Percentiles rank a stretch among this genome's conserved stretches.
Evolutionary conservation across 768 basidiomycete genomes (phyloP).

Genomic region (Leccinum olivaceopallidum): DNA sequence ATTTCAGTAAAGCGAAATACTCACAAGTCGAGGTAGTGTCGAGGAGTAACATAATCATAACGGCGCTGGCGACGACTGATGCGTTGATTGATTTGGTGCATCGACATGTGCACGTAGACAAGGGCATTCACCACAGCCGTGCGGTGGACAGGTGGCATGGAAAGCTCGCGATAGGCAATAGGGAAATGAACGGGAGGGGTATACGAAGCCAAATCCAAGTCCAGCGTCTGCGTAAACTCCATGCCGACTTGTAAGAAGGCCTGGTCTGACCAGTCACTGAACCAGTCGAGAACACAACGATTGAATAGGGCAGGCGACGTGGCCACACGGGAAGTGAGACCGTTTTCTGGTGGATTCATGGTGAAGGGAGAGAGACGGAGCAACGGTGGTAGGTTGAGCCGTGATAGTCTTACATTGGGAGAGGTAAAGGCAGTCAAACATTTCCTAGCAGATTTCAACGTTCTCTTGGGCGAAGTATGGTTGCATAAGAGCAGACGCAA

Average conservation of each 20-base stretch:
- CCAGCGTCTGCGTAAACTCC: slow-evolving; percentile 85
- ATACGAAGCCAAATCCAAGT: slow-evolving; percentile 66
- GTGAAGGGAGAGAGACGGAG: slow-evolving; percentile 55
- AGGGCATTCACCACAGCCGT: slow-evolving; percentile 91
- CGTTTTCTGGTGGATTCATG: slow-evolving; percentile 98
- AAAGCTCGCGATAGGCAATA: slow-evolving; percentile 79
- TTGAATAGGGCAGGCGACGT: slow-evolving; percentile 99
- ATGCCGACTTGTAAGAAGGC: slow-evolving; percentile 97
- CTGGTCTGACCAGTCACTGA: slow-evolving; percentile 99
- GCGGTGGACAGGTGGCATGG: slow-evolving; percentile 87
- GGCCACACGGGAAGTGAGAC: slow-evolving; percentile 91
- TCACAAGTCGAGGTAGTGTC: slow-evolving; percentile 98
- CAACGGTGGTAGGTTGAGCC: too few relatives aligned
- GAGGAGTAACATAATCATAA: slow-evolving; percentile 94
- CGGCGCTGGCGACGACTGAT: slow-evolving; percentile 93
- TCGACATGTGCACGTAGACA: slow-evolving; percentile 86
- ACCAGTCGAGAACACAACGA: slow-evolving; percentile 99
- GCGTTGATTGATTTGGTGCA: slow-evolving; percentile 86
- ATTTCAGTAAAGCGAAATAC: slow-evolving; percentile 34
- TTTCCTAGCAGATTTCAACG: too few relatives aligned
- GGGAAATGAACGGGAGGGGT: slow-evolving; percentile 83
- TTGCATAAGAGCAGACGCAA: too few relatives aligned
- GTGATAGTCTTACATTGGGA: too few relatives aligned
- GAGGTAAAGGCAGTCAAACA: too few relatives aligned
- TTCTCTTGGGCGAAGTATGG: too few relatives aligned